phyloP scores from a whole-genome alignment of 352 stramenopile genomes.

The Pythium myriotylum region DNA sequence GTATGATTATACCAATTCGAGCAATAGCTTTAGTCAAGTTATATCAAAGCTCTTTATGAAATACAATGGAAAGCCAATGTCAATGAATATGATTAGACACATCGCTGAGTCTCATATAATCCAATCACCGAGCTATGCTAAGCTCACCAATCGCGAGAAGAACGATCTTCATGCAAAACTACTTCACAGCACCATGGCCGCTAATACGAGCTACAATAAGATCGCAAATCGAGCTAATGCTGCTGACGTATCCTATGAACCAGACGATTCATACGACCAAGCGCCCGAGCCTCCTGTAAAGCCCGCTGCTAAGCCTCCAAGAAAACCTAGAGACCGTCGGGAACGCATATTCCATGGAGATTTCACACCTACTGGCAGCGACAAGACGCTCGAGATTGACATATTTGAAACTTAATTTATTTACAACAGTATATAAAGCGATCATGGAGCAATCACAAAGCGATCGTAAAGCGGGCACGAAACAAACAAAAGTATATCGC shows the following conservation, averaged over 20 bases:
- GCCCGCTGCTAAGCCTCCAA: not conserved
- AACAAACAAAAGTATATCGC: slow-evolving; percentile 16
- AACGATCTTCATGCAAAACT: slow-evolving; percentile 19
- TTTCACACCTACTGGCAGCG: slow-evolving; percentile 20
- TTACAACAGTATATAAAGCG: slow-evolving; percentile 9
- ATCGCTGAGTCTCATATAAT: slow-evolving; percentile 29
- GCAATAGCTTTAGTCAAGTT: slow-evolving; percentile 25
- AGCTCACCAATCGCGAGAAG: slow-evolving; percentile 22
- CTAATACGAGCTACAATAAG: slow-evolving; percentile 25
- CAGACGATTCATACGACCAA: slow-evolving; percentile 4
- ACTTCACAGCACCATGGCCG: slow-evolving; percentile 18
- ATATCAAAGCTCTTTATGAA: slow-evolving; percentile 21
- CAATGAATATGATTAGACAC: slow-evolving; percentile 30
- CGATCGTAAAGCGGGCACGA: slow-evolving; percentile 4
- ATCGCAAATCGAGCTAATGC: slow-evolving; percentile 16
- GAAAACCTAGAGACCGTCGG: slow-evolving; percentile 9
- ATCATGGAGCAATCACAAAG: slow-evolving; percentile 21
- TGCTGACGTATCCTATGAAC: slow-evolving; percentile 8
- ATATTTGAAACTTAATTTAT: slow-evolving; percentile 27
- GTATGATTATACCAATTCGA: slow-evolving; percentile 25
- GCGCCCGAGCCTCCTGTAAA: slow-evolving; percentile 1
- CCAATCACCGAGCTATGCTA: slow-evolving; percentile 10
- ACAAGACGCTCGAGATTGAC: slow-evolving; percentile 22
- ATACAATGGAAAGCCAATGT: slow-evolving; percentile 30
- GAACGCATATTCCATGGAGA: slow-evolving; percentile 25